Evolutionary conservation across 1,139 yeast genomes (phyloP).

Genomic region (Saccharomyces hybrid): DNA sequence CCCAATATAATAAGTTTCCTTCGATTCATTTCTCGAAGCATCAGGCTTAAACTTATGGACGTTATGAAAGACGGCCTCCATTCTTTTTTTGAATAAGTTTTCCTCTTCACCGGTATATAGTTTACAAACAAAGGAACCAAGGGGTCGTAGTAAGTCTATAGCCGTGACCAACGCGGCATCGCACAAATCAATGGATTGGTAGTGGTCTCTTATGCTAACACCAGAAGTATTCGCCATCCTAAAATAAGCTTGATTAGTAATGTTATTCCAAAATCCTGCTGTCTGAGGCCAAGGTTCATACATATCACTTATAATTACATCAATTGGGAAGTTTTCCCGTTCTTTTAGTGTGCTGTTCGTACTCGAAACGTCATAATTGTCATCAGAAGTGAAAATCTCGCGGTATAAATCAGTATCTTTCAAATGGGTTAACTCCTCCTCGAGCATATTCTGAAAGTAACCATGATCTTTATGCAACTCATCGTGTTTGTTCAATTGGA

Average conservation of each 20-base stretch:
- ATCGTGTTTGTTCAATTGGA: constrained; percentile 27
- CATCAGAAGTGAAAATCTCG: constrained; percentile 11
- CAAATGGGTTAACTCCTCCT: constrained; percentile 9
- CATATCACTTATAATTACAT: constrained; percentile 82
- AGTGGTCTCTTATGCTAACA: constrained; percentile 53
- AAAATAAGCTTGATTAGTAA: constrained; percentile 67
- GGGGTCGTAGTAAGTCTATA: constrained; percentile 56
- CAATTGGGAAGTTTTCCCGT: constrained; percentile 38
- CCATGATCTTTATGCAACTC: constrained; percentile 24
- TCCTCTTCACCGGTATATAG: constrained; percentile 68
- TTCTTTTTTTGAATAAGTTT: constrained; percentile 45
- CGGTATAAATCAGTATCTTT: constrained; percentile 13
- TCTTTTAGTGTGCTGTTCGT: background rate
- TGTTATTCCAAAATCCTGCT: constrained; percentile 59
- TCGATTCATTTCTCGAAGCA: constrained; percentile 54
- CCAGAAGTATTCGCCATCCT: constrained; percentile 78
- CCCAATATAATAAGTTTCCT: constrained; percentile 70
- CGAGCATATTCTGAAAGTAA: constrained; percentile 19
- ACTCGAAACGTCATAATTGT: constrained; percentile 4
- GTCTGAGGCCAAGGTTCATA: constrained; percentile 65
- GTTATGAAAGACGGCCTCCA: constrained; percentile 49
- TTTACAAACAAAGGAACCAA: constrained; percentile 71
- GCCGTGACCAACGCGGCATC: constrained; percentile 83
- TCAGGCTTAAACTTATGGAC: constrained; percentile 55
- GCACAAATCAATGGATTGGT: constrained; percentile 60